Evolutionary conservation across 2,329 filamentous ascomycete genomes (phyloP).

Genomic region (Aschersonia sp.): DNA sequence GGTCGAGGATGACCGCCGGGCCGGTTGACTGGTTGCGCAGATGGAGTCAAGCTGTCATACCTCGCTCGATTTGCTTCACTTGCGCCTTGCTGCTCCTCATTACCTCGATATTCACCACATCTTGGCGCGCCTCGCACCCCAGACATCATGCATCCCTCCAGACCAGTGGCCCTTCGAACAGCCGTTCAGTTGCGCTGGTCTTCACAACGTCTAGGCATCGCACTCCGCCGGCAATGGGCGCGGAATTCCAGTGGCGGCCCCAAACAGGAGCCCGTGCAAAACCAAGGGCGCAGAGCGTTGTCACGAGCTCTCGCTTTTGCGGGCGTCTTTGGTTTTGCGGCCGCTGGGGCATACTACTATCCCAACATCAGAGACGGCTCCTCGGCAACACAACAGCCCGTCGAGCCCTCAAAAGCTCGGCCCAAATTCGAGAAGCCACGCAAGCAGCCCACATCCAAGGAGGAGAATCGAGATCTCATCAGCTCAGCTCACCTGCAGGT

Average conservation of each 20-base stretch:
- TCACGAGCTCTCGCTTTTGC: conserved; percentile 8
- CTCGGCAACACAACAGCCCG: conserved; percentile 6
- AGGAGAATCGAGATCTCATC: conserved; percentile 61
- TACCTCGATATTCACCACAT: not conserved
- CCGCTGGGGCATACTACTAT: conserved; percentile 23
- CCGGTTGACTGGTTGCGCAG: not conserved
- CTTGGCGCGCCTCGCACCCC: too few species aligned
- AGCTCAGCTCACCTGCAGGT: conserved; percentile 83
- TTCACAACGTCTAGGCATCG: conserved; percentile 8
- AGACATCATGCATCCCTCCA: conserved; percentile 14
- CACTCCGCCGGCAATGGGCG: conserved; percentile 14
- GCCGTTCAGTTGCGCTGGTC: conserved; percentile 11
- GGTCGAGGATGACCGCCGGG: too few species aligned
- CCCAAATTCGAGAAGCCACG: conserved; percentile 56
- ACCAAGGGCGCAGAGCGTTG: conserved; percentile 12
- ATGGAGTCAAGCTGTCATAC: not conserved
- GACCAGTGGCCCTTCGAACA: conserved; percentile 12
- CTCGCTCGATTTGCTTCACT: not conserved
- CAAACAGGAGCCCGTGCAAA: conserved; percentile 6
- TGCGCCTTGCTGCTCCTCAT: not conserved
- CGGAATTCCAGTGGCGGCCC: conserved; percentile 12
- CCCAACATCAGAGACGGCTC: conserved; percentile 15
- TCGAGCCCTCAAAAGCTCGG: conserved; percentile 26
- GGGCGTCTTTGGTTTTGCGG: conserved; percentile 22
- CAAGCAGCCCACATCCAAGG: conserved; percentile 42